Base-by-base conservation (phyloP, 352 stramenopile species). In the Aphanomyces euteiches region DNA sequence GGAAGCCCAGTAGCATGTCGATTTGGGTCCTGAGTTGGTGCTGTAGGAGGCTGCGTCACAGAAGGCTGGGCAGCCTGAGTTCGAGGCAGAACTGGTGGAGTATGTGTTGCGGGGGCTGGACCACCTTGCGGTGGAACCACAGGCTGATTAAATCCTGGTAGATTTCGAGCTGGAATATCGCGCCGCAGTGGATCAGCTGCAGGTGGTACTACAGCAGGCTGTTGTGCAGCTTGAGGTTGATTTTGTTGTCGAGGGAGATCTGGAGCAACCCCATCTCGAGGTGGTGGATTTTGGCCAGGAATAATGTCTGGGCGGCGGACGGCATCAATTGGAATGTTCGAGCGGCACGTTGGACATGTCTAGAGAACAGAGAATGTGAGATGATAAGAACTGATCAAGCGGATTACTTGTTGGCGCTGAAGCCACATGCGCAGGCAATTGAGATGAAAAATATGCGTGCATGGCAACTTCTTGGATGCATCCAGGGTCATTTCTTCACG, bases 361-460 rank as follows among this genome's bases (percentile, higher is more conserved):
- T 85, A 58, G 0, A 34, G 47, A 43, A 54, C 0, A 34, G 19
- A 60, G 7, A 63, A 36, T 4, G 61, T 12, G 34, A 15, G 6
- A 28, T 15, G 19, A 4, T 19, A 70, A 48, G 39, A 50, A 50
- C 10, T n/a, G 43, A 37, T 19, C 12, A 19, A 66, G 28, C n/a
- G 1, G 4, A 3, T 50, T 72, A 84, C 78, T 66, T 99, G 97
- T 73, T 99, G 97, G 66, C 98, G 96, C 72, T 99, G 94, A 15
- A 99, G 88, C 97, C 97, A 99, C 83, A 99, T 98, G 65, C 98
- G 95, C 10, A 99, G 80, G 76, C 97, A 99, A 74, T 97, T 87
- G 40, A 98, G 88, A 74, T 99, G 95, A 75, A 99, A 99, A 58
- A 98, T 96, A 76, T 99, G 97, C 41, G 89, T 90, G 77, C 97